phyloP scores from a whole-genome alignment of 148 eudicot species.

The Vaccinium vitisidaea region DNA sequence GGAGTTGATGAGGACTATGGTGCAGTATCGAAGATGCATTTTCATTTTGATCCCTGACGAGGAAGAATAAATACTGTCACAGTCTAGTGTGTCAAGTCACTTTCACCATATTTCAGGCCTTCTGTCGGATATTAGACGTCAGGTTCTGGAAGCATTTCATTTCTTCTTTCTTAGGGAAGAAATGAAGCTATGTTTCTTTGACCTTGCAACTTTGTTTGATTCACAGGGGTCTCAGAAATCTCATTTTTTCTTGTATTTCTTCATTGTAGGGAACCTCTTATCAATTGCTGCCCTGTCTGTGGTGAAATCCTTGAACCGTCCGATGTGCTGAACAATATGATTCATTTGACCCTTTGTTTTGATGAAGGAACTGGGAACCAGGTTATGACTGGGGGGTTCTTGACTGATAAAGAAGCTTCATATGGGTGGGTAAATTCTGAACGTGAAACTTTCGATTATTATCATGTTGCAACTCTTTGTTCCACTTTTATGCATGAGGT shows the following conservation, averaged over 20 bases:
- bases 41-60: not conserved
- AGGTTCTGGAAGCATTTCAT: not conserved
- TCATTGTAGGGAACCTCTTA: slow-evolving; percentile 72
- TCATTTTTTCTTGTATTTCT: not conserved
- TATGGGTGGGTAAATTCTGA: slow-evolving; percentile 57
- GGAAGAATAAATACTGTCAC: no score
- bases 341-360: slow-evolving; percentile 92
- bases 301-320: slow-evolving; percentile 76
- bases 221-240: not conserved
- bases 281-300: slow-evolving; percentile 88
- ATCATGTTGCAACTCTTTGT: slow-evolving; percentile 8
- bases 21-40: not conserved
- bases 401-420: slow-evolving; percentile 95
- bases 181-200: not conserved
- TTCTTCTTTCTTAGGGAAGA: not conserved
- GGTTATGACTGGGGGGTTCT: slow-evolving; percentile 90
- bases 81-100: not conserved
- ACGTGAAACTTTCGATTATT: slow-evolving; percentile 7
- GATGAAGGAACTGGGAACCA: slow-evolving; percentile 93
- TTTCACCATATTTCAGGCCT: not conserved
- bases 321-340: slow-evolving; percentile 60
- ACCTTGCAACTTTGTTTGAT: not conserved
- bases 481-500: slow-evolving; percentile 9
- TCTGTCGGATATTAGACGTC: no score
- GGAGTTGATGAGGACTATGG: not conserved